Percentiles rank a stretch among this genome's conserved stretches.
Evolutionary conservation across 23 red algal genomes (phyloP).

Genomic region (Gracilaria gracilis): DNA sequence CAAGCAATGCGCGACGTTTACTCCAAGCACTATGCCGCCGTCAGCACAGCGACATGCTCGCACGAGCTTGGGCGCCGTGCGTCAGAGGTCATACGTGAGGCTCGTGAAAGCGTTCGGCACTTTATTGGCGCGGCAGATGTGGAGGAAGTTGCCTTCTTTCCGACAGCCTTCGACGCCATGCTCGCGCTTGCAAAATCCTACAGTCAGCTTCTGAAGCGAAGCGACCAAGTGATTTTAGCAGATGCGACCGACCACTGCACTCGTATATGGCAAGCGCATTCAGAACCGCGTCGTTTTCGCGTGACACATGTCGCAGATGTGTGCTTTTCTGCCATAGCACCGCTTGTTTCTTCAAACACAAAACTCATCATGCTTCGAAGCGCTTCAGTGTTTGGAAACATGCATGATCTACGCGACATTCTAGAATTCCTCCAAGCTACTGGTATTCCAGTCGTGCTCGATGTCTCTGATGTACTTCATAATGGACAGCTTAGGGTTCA

Average conservation of each 20-base stretch:
- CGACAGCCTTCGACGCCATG: neutral
- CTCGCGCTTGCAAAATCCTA: constrained; percentile 24
- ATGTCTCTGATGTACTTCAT: constrained; percentile 14
- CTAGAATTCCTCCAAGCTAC: constrained; percentile 21
- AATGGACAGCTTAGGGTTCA: constrained; percentile 10
- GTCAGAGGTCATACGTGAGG: constrained; percentile 24
- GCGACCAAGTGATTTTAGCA: constrained; percentile 32
- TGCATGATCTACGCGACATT: constrained; percentile 11
- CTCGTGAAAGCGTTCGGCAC: constrained; percentile 20
- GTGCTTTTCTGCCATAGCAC: neutral
- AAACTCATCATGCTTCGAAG: constrained; percentile 29
- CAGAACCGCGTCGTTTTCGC: neutral
- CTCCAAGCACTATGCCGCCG: neutral
- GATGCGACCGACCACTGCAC: neutral
- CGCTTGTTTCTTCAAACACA: constrained; percentile 29
- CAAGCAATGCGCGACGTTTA: constrained; percentile 49
- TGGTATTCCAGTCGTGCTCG: constrained; percentile 22
- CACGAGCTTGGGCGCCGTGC: constrained; percentile 57
- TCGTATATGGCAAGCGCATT: constrained; percentile 10
- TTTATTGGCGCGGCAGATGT: constrained; percentile 21
- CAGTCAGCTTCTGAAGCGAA: constrained; percentile 18
- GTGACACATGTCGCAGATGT: neutral
- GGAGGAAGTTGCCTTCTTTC: constrained; percentile 26
- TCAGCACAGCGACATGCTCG: constrained; percentile 39
- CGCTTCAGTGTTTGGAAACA: constrained; percentile 20